phyloP scores from a whole-genome alignment of 2,329 filamentous ascomycete genomes.

The Emergomyces pasteurianus region DNA sequence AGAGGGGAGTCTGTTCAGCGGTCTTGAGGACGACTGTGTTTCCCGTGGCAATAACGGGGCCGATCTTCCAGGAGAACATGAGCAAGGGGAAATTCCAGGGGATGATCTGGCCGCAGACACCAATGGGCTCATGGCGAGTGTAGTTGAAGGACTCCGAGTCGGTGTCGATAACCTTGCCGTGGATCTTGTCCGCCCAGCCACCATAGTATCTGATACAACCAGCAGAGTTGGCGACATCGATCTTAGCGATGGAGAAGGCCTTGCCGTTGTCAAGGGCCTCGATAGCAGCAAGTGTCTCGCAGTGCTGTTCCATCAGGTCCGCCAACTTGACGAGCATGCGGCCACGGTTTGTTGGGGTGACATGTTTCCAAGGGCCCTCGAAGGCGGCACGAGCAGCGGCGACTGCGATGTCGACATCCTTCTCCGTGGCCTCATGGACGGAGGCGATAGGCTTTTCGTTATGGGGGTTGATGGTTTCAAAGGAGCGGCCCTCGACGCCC shows the following conservation, averaged over 20 bases:
- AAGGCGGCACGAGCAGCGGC: slow-evolving; percentile 77
- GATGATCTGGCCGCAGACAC: slow-evolving; percentile 80
- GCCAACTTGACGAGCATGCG: slow-evolving; percentile 63
- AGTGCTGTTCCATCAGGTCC: slow-evolving; percentile 66
- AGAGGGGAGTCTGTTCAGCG: slow-evolving; percentile 56
- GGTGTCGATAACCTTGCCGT: slow-evolving; percentile 77
- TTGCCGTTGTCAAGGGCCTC: slow-evolving; percentile 58
- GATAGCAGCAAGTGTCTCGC: slow-evolving; percentile 63
- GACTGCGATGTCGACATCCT: slow-evolving; percentile 64
- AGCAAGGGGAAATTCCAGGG: slow-evolving; percentile 83
- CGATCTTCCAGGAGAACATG: slow-evolving; percentile 80
- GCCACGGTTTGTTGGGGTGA: slow-evolving; percentile 60
- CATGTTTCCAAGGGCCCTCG: slow-evolving; percentile 56
- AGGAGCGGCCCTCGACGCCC: slow-evolving; percentile 73
- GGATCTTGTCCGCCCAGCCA: slow-evolving; percentile 91
- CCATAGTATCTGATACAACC: slow-evolving; percentile 75
- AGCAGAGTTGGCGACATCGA: slow-evolving; percentile 57
- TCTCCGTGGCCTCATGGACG: slow-evolving; percentile 75
- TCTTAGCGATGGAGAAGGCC: slow-evolving; percentile 41
- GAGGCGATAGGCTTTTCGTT: slow-evolving; percentile 75
- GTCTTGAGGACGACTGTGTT: slow-evolving; percentile 55
- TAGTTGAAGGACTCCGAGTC: slow-evolving; percentile 72
- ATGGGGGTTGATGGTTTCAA: slow-evolving; percentile 82
- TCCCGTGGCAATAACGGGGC: slow-evolving; percentile 52
- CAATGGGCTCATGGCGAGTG: slow-evolving; percentile 65